A percentile compares a stretch with the other conserved stretches of the same genome.
Conservation (phyloP, 163 green algal genomes). For the Scenedesmus sp. region DNA sequence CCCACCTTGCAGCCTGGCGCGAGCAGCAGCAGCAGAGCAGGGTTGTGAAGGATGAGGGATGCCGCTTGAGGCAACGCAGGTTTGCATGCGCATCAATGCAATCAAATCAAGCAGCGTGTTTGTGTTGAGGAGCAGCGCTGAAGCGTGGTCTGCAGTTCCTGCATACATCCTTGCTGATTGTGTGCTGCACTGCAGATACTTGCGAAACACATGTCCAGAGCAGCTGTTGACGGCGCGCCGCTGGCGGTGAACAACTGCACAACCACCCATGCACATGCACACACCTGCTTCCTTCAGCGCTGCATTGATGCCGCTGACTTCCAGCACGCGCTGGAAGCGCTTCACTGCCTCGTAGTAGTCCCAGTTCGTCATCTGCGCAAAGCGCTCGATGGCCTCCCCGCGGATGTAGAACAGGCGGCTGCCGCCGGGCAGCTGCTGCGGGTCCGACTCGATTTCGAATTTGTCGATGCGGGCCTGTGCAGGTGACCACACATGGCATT, state of each 20-base stretch:
- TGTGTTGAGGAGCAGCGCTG: too few species aligned
- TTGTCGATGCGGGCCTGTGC: constrained; percentile 75
- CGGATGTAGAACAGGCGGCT: constrained; percentile 72
- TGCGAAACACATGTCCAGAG: too few species aligned
- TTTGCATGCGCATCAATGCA: too few species aligned
- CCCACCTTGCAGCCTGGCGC: constrained; percentile 74
- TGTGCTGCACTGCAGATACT: too few species aligned
- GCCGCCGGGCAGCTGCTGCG: constrained; percentile 29
- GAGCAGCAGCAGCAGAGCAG: not conserved
- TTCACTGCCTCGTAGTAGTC: constrained; percentile 96
- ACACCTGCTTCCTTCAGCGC: constrained; percentile 63
- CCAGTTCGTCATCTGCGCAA: constrained; percentile 98
- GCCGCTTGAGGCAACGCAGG: too few species aligned
- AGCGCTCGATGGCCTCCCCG: constrained; percentile 68
- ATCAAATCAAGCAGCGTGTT: too few species aligned
- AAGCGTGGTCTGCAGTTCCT: too few species aligned
- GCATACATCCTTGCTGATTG: too few species aligned
- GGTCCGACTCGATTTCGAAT: constrained; percentile 40
- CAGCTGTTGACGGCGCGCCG: too few species aligned
- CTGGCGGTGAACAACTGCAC: too few species aligned
- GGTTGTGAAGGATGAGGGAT: too few species aligned
- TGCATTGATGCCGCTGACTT: constrained; percentile 82
- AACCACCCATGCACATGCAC: not conserved
- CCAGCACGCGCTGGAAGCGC: constrained; percentile 91
- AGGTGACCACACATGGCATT: not conserved